A percentile compares a stretch with the other conserved stretches of the same genome.
phyloP scores from a whole-genome alignment of 208 protist species.

The Crithidia fasciculata region DNA sequence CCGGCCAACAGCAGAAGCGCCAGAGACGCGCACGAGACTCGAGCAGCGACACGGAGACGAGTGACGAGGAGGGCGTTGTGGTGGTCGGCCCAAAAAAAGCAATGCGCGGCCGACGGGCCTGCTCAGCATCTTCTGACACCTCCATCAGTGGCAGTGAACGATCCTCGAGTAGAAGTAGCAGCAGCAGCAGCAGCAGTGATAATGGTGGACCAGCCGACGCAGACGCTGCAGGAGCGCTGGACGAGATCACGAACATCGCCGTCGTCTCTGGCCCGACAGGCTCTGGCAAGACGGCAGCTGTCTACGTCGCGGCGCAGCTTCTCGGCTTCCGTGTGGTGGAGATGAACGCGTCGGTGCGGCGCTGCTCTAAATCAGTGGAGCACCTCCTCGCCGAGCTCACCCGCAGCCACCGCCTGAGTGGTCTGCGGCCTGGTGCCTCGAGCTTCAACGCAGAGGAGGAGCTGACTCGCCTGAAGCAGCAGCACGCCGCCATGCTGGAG shows the following conservation, averaged over 20 bases:
- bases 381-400: constrained; percentile 83
- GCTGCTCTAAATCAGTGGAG: constrained; percentile 74
- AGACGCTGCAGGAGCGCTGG: constrained; percentile 18
- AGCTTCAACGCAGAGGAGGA: constrained; percentile 70
- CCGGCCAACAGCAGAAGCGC: not conserved
- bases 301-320: constrained; percentile 78
- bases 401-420: constrained; percentile 67
- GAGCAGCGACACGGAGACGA: constrained; percentile 2
- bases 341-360: constrained; percentile 78
- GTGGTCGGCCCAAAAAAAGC: not conserved
- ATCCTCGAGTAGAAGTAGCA: constrained; percentile 2
- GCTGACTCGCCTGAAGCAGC: constrained; percentile 63
- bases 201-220: constrained; percentile 10
- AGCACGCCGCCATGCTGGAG: constrained; percentile 47
- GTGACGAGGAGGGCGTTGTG: not conserved
- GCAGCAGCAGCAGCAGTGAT: constrained; percentile 19
- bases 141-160: not conserved
- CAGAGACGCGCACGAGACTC: not conserved
- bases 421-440: constrained; percentile 32
- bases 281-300: constrained; percentile 78
- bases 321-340: constrained; percentile 84
- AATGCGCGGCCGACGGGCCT: not conserved
- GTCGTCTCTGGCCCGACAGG: constrained; percentile 76
- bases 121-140: not conserved
- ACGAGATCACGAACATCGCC: constrained; percentile 86